A percentile compares a stretch with the other conserved stretches of the same genome.
These are phyloP conservation scores for Penicillium simplicissimum DNA, from an alignment of 495 filamentous ascomycete genomes.

Conservation along the genomic window DNA sequence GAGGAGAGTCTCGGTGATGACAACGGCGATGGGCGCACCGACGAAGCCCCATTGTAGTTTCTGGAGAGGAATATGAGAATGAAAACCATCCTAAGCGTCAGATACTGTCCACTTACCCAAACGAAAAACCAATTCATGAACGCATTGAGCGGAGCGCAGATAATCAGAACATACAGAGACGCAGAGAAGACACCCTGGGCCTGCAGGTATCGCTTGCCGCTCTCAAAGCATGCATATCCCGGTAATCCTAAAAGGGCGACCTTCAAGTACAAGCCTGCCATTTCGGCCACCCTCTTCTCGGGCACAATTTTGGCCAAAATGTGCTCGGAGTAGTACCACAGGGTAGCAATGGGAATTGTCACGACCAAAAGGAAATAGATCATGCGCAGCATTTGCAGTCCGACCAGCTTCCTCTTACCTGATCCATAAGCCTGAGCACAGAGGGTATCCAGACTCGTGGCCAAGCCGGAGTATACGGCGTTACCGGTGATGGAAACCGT, in stretches of 20 bases:
- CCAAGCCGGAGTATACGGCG: slow-evolving; percentile 69
- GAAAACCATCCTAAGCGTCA: neutral
- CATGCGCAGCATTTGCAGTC: slow-evolving; percentile 74
- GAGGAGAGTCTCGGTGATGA: slow-evolving; percentile 78
- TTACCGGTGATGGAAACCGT: slow-evolving; percentile 73
- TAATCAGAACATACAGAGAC: slow-evolving; percentile 63
- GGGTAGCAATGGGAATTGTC: slow-evolving; percentile 62
- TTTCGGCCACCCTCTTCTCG: slow-evolving; percentile 59
- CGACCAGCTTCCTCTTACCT: slow-evolving; percentile 66
- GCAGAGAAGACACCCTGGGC: slow-evolving; percentile 73
- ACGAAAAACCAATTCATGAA: slow-evolving; percentile 76
- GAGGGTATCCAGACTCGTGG: slow-evolving; percentile 73
- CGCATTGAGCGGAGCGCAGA: slow-evolving; percentile 72
- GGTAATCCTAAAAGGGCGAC: slow-evolving; percentile 66
- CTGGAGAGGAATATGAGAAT: slow-evolving; percentile 30
- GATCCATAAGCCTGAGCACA: slow-evolving; percentile 78
- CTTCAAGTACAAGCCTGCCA: slow-evolving; percentile 69
- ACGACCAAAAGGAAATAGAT: slow-evolving; percentile 60
- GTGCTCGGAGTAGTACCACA: slow-evolving; percentile 63
- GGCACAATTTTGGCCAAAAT: slow-evolving; percentile 65
- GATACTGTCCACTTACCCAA: slow-evolving; percentile 50
- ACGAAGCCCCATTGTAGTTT: slow-evolving; percentile 75
- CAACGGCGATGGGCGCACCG: slow-evolving; percentile 82
- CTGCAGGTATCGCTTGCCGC: slow-evolving; percentile 71
- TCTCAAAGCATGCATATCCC: slow-evolving; percentile 71